Percentiles rank a stretch among this genome's conserved stretches.
Conservation (phyloP, 306 rosid species). For the Fagus sylvatica region DNA sequence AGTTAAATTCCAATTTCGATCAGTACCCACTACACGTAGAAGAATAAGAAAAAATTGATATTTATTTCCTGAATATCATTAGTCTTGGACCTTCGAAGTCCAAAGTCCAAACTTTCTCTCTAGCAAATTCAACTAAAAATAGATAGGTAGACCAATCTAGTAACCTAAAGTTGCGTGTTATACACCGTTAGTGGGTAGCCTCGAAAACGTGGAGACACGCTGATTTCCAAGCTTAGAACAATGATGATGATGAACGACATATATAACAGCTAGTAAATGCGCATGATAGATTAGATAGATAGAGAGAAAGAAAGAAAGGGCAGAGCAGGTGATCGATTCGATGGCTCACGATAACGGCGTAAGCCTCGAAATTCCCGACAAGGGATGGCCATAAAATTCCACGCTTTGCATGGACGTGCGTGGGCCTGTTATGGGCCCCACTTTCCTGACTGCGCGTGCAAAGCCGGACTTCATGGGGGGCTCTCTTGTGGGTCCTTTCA, state of each 20-base stretch:
- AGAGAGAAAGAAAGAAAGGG: no score
- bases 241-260: no score
- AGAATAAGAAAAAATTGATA: neutral
- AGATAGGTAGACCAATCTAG: no score
- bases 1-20: neutral
- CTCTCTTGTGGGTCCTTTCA: constrained; percentile 37
- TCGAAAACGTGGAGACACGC: no score
- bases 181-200: no score
- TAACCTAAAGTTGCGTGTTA: no score
- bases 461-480: constrained; percentile 69
- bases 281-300: no score
- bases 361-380: constrained; percentile 30
- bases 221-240: no score
- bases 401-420: constrained; percentile 64
- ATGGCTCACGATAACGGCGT: constrained; percentile 20
- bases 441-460: constrained; percentile 68
- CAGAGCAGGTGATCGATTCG: no score
- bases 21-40: neutral
- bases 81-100: neutral
- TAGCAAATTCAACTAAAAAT: neutral
- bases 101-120: neutral
- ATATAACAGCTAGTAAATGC: no score
- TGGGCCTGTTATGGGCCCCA: constrained; percentile 38
- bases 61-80: neutral
- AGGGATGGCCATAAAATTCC: constrained; percentile 39